Evolutionary conservation across 371 early-diverging fungal genomes (phyloP).

Genomic region (Mortierella polycephala): DNA sequence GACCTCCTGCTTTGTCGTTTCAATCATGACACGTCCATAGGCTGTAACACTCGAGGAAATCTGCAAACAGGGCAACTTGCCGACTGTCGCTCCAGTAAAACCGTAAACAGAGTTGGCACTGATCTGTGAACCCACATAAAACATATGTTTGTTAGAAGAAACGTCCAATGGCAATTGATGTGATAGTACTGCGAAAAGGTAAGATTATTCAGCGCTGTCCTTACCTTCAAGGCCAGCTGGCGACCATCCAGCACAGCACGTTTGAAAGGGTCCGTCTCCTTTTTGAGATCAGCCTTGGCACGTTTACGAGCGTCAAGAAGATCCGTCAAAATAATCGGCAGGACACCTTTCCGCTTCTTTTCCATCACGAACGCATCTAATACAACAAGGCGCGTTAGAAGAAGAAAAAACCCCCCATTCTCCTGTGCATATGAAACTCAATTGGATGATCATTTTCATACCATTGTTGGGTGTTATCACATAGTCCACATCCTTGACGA

Average conservation of each 20-base stretch:
- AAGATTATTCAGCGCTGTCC: too few relatives aligned
- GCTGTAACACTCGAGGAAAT: slow-evolving; percentile 99
- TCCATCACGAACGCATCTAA: slow-evolving; percentile 88
- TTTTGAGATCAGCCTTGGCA: slow-evolving; percentile 95
- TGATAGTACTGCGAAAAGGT: too few relatives aligned
- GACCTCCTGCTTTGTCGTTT: slow-evolving; percentile 89
- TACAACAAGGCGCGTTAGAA: not conserved
- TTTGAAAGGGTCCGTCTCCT: slow-evolving; percentile 94
- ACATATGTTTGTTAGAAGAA: not conserved
- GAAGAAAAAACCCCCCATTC: not conserved
- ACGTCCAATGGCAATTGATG: too few relatives aligned
- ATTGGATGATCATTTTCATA: not conserved
- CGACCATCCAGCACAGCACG: slow-evolving; percentile 96
- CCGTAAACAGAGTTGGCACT: slow-evolving; percentile 99
- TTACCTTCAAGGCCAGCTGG: slow-evolving; percentile 96
- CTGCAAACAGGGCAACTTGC: slow-evolving; percentile 97
- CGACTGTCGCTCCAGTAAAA: slow-evolving; percentile 99
- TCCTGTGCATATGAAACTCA: not conserved
- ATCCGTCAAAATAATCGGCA: slow-evolving; percentile 95
- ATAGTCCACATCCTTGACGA: slow-evolving; percentile 87
- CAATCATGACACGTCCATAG: slow-evolving; percentile 99
- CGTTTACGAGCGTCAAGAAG: slow-evolving; percentile 96
- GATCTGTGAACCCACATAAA: slow-evolving; percentile 61
- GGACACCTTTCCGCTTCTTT: slow-evolving; percentile 83
- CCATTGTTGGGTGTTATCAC: slow-evolving; percentile 89